Conservation (phyloP, 768 basidiomycete genomes). For the Serendipita sp. region DNA sequence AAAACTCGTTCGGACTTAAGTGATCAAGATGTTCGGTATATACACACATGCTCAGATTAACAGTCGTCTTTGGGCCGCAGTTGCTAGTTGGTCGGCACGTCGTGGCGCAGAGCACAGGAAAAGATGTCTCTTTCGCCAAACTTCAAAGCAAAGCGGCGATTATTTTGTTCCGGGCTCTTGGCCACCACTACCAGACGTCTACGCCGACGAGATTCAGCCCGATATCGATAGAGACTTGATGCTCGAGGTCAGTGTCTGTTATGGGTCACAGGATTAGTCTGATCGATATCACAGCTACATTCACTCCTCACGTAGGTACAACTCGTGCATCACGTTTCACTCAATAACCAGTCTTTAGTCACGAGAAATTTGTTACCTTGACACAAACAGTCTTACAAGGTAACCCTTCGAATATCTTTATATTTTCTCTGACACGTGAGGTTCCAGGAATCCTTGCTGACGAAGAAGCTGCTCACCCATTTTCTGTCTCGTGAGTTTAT, state of each 20-base stretch:
- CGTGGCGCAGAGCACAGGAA: conserved; percentile 37
- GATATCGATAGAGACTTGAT: conserved; percentile 7
- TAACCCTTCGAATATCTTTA: conserved; percentile 10
- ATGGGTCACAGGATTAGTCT: background rate
- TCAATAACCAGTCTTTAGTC: conserved; percentile 13
- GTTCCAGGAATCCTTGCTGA: conserved; percentile 33
- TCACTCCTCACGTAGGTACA: conserved; percentile 38
- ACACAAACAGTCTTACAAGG: conserved; percentile 22
- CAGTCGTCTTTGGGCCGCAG: conserved; percentile 28
- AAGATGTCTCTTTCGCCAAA: conserved; percentile 35
- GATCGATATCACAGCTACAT: conserved; percentile 27
- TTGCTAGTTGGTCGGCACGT: conserved; percentile 26
- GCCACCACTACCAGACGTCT: conserved; percentile 29
- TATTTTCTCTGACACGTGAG: background rate
- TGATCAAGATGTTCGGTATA: conserved; percentile 33
- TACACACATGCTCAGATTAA: conserved; percentile 33
- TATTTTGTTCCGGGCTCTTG: conserved; percentile 34
- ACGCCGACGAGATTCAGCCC: conserved; percentile 6
- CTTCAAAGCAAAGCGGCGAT: conserved; percentile 20
- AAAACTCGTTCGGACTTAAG: conserved; percentile 15
- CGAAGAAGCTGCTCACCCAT: conserved; percentile 24
- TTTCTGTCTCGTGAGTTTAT: conserved; percentile 17
- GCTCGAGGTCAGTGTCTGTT: background rate
- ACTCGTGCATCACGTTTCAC: background rate
- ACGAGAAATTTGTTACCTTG: conserved; percentile 33